A percentile compares a stretch with the other conserved stretches of the same genome.
These are phyloP conservation scores for Fusarium sp. DNA, from an alignment of 2,329 filamentous ascomycete species.

Conservation along the genomic window DNA sequence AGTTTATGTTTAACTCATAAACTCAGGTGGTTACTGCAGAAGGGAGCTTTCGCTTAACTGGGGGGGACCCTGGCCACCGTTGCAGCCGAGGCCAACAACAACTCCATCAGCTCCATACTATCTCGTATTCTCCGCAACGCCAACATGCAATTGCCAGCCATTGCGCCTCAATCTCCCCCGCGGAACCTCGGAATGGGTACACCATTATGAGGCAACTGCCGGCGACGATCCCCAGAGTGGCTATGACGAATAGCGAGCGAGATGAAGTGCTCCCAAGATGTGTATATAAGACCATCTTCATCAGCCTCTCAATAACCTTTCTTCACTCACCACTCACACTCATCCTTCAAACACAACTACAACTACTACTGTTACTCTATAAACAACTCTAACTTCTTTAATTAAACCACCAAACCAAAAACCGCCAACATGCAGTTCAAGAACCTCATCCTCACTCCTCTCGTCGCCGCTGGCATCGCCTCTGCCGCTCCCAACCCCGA, in stretches of 20 bases:
- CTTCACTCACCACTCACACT: slow-evolving; percentile 19
- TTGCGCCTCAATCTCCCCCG: not conserved
- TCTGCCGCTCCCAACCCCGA: slow-evolving; percentile 44
- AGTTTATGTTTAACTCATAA: not conserved
- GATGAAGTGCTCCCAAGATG: not conserved
- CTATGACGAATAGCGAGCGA: slow-evolving; percentile 10
- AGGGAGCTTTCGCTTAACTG: not conserved
- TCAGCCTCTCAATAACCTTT: not conserved
- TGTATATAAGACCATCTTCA: slow-evolving; percentile 32
- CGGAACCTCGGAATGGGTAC: not conserved
- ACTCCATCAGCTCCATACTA: not conserved
- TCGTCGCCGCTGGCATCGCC: slow-evolving; percentile 47
- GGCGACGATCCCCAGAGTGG: not conserved
- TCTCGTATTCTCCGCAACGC: slow-evolving; percentile 4
- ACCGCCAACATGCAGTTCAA: slow-evolving; percentile 49
- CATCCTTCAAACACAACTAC: slow-evolving; percentile 5
- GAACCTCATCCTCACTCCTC: slow-evolving; percentile 42
- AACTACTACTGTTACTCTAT: not conserved
- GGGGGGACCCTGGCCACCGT: not conserved
- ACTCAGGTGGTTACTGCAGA: not conserved
- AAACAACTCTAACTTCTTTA: slow-evolving; percentile 1
- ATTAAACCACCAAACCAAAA: slow-evolving; percentile 1
- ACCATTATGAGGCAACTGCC: slow-evolving; percentile 8
- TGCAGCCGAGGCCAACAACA: not conserved
- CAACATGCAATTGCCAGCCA: not conserved